phyloP scores from a whole-genome alignment of 2,329 filamentous ascomycete genomes.

The Nigrograna mackinnonii region DNA sequence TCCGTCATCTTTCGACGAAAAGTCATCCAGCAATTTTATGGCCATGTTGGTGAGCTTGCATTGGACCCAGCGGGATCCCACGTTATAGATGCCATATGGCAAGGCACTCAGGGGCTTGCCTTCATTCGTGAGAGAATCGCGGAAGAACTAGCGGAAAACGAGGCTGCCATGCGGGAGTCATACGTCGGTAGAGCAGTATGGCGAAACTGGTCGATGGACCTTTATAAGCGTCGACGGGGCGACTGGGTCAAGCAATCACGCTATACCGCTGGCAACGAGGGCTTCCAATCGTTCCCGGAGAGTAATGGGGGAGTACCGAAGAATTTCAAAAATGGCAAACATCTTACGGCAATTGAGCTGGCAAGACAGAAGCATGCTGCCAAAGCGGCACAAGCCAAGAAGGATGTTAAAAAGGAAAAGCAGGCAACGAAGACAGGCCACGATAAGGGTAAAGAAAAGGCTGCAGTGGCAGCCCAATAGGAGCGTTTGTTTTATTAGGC shows the following conservation, averaged over 20 bases:
- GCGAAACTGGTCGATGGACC: conserved; percentile 75
- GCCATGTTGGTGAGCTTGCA: conserved; percentile 63
- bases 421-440: conserved; percentile 8
- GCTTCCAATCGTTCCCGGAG: conserved; percentile 55
- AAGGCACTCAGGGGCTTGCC: conserved; percentile 64
- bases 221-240: conserved; percentile 64
- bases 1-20: conserved; percentile 63
- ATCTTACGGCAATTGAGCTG: conserved; percentile 53
- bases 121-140: conserved; percentile 71
- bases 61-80: conserved; percentile 67
- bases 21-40: conserved; percentile 66
- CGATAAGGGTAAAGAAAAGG: conserved; percentile 27
- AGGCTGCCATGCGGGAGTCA: conserved; percentile 65
- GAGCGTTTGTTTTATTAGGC: too few species aligned
- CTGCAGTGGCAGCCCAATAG: conserved; percentile 27
- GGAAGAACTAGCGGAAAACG: conserved; percentile 62
- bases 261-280: conserved; percentile 53
- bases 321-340: conserved; percentile 26
- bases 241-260: conserved; percentile 69
- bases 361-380: conserved; percentile 60
- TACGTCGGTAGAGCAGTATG: conserved; percentile 69
- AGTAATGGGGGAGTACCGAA: conserved; percentile 20
- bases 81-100: conserved; percentile 69
- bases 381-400: conserved; percentile 41
- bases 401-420: conserved; percentile 24